Evolutionary conservation across 176 grass and related monocot species (phyloP).

Genomic region (Musa troglodytarum): DNA sequence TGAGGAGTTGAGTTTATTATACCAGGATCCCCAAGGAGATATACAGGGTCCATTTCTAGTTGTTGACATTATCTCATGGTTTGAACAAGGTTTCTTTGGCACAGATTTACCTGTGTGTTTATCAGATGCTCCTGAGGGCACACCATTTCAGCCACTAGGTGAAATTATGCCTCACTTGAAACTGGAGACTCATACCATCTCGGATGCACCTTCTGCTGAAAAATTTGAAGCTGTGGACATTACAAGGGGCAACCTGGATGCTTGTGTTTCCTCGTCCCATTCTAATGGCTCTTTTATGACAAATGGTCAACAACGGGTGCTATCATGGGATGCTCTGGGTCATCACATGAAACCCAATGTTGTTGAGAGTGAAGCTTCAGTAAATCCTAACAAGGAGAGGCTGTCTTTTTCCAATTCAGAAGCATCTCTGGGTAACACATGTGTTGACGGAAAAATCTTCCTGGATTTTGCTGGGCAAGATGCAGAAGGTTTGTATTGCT

Average conservation of each 20-base stretch:
- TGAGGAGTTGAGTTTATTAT: constrained; percentile 85
- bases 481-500: constrained; percentile 47
- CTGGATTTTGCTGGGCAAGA: constrained; percentile 40
- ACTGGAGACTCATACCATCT: constrained; percentile 31
- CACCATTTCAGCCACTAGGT: constrained; percentile 56
- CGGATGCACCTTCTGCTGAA: constrained; percentile 11
- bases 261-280: constrained; percentile 18
- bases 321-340: constrained; percentile 25
- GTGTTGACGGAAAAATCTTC: constrained; percentile 28
- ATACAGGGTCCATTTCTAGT: constrained; percentile 91
- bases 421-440: constrained; percentile 12
- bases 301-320: constrained; percentile 13
- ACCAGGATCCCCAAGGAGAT: constrained; percentile 90
- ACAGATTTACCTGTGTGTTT: constrained; percentile 72
- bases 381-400: constrained; percentile 23
- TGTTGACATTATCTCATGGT: constrained; percentile 87
- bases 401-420: constrained; percentile 15
- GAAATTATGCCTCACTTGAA: constrained; percentile 84
- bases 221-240: constrained; percentile 37
- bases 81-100: constrained; percentile 90
- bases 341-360: constrained; percentile 24
- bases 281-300: constrained; percentile 25
- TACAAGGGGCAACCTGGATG: constrained; percentile 36
- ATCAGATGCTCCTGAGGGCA: constrained; percentile 63
- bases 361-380: constrained; percentile 29